Evolutionary conservation across 2,329 filamentous ascomycete genomes (phyloP), one percentile per base, ranked within the genome.

Genomic region (Calonectria ilicicola): DNA sequence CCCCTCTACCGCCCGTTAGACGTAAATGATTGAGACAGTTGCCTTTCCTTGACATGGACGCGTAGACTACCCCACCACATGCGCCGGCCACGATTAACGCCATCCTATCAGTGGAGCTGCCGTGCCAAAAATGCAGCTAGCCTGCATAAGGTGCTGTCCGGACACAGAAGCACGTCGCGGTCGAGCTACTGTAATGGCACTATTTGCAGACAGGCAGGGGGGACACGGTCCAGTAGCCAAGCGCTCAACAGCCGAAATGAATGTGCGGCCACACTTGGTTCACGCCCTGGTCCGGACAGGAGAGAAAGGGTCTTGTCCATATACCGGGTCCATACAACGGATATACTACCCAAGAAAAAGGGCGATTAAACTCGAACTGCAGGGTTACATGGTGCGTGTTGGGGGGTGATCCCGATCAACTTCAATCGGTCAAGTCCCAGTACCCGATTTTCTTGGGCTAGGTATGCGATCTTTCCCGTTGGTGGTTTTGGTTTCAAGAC

Each of bases 241-340:
- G 60, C 40, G 58, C 75, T 73, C 60, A 66, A 72, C 69, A 79
- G 75, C 77, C 77, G 77, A 78, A 70, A 78, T 79, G 76, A 77
- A 71, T 23, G 44, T 27, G 58, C 26, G 29, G 40, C 60, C 66
- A 62, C 53, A 17, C 53, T 40, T 42, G n/a, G 23, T 21, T 19
- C 44, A n/a, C 53, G 44, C 53, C 19, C 44, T 46, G 21, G 42
- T 32, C 53, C 2, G 26, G 21, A 66, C 35, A 29, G n/a, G 21
- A 51, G 47, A 35, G 42, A 19, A 19, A 32, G 46, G 62, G 47
- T 35, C n/a, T 15, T 27, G 35, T 63, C 56, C 58, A 66, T 70
- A 29, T 71, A 29, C 64, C 58, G 69, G 64, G 40, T 23, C 29
- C 53, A 38, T 23, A 40, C 53, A 38, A 35, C 53, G 32, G 29